Conservation (phyloP, 176 grass and related monocot species). For the Oryza punctata region DNA sequence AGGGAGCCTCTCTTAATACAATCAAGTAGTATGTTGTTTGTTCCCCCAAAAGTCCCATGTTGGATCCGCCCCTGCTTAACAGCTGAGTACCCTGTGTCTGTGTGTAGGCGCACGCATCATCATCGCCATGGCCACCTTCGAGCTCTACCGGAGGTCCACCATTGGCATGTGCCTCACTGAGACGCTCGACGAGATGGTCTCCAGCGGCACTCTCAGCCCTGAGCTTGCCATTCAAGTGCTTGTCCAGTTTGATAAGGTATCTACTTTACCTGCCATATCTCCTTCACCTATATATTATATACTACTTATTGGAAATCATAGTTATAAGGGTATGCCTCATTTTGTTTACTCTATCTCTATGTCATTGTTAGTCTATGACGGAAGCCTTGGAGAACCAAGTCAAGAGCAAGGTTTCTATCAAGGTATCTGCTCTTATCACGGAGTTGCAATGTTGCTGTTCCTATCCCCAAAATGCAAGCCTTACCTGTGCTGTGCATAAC, state of each 20-base stretch:
- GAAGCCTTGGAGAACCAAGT: constrained; percentile 88
- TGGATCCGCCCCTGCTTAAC: no score
- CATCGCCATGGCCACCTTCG: constrained; percentile 94
- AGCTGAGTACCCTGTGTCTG: not conserved
- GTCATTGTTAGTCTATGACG: constrained; percentile 76
- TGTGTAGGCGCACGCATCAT: constrained; percentile 19
- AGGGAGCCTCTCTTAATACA: no score
- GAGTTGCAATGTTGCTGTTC: not conserved
- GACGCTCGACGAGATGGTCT: constrained; percentile 95
- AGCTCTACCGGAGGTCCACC: constrained; percentile 83
- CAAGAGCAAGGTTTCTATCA: constrained; percentile 86
- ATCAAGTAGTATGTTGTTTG: no score
- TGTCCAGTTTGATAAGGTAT: constrained; percentile 94
- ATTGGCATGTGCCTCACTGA: constrained; percentile 95
- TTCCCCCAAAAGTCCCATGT: no score
- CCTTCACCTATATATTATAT: not conserved
- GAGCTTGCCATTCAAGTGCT: constrained; percentile 97
- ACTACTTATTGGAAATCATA: not conserved
- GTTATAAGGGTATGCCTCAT: no score
- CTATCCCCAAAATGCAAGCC: not conserved
- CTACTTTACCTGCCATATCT: not conserved
- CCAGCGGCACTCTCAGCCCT: constrained; percentile 74
- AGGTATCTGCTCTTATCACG: constrained; percentile 48
- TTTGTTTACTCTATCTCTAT: not conserved
- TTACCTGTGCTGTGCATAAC: not conserved